A percentile compares a stretch with the other conserved stretches of the same genome.
Evolutionary conservation across 768 basidiomycete genomes (phyloP).

Genomic region (Porphyrellus cyaneotinctus): DNA sequence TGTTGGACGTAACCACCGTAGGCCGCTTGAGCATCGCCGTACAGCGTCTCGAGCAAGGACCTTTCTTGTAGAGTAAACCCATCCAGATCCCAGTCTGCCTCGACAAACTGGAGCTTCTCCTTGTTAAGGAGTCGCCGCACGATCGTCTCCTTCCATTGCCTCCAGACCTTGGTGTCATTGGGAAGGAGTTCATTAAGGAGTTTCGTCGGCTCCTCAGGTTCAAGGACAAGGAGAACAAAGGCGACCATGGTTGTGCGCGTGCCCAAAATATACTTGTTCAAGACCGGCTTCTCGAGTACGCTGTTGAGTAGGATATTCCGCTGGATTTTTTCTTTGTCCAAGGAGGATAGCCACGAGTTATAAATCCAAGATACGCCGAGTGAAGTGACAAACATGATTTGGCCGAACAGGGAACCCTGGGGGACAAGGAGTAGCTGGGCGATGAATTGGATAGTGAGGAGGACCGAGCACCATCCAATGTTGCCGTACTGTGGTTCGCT

Average conservation of each 20-base stretch:
- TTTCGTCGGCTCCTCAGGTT: conserved; percentile 18
- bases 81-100: conserved; percentile 20
- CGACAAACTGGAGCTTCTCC: conserved; percentile 23
- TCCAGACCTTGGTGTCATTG: conserved; percentile 28
- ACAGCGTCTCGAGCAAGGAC: conserved; percentile 22
- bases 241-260: conserved; percentile 27
- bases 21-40: conserved; percentile 21
- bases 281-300: conserved; percentile 20
- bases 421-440: conserved; percentile 34
- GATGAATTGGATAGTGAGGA: conserved; percentile 33
- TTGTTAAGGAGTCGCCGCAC: conserved; percentile 11
- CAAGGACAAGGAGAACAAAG: conserved; percentile 22
- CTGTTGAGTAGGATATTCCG: conserved; percentile 20
- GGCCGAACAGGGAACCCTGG: conserved; percentile 31
- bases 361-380: conserved; percentile 35
- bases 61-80: conserved; percentile 16
- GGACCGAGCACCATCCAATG: conserved; percentile 30
- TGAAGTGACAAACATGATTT: conserved; percentile 33
- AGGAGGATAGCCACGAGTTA: conserved; percentile 33
- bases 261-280: conserved; percentile 25
- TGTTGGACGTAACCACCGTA: conserved; percentile 22
- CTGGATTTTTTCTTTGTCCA: conserved; percentile 35
- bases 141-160: conserved; percentile 21
- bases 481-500: conserved; percentile 25
- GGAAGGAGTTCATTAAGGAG: conserved; percentile 26